Conservation (phyloP, 148 eudicot species). For the Nepenthes gracilis region DNA sequence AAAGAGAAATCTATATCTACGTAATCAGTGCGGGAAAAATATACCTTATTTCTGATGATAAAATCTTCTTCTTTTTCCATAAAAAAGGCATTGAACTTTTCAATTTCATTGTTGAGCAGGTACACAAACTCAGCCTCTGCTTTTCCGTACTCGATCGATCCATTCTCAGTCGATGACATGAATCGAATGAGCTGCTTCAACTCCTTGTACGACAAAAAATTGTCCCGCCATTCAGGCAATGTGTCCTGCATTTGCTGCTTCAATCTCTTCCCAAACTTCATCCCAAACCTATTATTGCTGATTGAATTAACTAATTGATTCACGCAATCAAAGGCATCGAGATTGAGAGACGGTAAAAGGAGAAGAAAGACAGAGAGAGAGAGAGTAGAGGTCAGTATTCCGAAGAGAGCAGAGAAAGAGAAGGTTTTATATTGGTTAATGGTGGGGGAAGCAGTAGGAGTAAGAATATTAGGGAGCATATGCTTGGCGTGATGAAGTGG, state of each 20-base stretch:
- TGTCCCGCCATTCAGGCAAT: conserved; percentile 69
- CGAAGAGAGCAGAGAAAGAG: no score
- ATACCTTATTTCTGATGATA: conserved; percentile 61
- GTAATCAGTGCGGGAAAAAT: neutral
- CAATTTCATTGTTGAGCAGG: conserved; percentile 65
- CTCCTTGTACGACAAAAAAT: conserved; percentile 64
- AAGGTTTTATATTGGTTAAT: neutral
- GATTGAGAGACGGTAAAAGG: neutral
- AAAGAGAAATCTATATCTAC: no score
- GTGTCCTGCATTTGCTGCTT: conserved; percentile 72
- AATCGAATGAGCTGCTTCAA: conserved; percentile 64
- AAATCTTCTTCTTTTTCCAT: conserved; percentile 83
- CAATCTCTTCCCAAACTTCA: conserved; percentile 88
- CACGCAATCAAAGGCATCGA: no score
- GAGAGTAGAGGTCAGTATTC: neutral
- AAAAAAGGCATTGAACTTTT: conserved; percentile 67
- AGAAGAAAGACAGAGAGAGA: neutral
- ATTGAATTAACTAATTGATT: no score
- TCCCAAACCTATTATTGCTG: neutral
- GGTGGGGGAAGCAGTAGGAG: conserved; percentile 6
- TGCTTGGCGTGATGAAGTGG: conserved; percentile 53
- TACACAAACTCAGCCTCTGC: conserved; percentile 56
- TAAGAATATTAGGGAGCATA: conserved; percentile 58
- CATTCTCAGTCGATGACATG: conserved; percentile 27
- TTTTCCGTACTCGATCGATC: conserved; percentile 26